These are phyloP conservation scores for Sarocladium kiliense DNA, from an alignment of 2,329 filamentous ascomycete genomes.

Conservation along the genomic window DNA sequence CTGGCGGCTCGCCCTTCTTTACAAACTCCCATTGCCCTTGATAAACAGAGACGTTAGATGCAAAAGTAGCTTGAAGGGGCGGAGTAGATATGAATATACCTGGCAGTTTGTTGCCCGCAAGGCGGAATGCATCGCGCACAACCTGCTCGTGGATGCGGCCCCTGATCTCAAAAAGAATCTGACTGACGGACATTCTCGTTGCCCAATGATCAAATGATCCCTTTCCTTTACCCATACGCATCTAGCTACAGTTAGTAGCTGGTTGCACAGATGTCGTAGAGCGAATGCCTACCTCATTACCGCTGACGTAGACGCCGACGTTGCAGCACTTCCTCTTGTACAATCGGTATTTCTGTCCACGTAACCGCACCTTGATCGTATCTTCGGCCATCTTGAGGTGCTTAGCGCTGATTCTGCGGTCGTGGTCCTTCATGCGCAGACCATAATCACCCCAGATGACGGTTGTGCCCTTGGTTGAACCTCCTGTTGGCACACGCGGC, in stretches of 20 bases:
- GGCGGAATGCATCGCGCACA: constrained; percentile 83
- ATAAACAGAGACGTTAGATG: too few relatives aligned
- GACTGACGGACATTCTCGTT: constrained; percentile 80
- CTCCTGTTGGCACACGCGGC: constrained; percentile 82
- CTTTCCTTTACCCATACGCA: constrained; percentile 99
- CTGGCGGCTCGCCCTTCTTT: constrained; percentile 80
- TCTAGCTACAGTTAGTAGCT: constrained; percentile 35
- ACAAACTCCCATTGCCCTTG: constrained; percentile 86
- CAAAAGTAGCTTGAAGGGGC: too few relatives aligned
- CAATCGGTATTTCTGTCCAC: constrained; percentile 86
- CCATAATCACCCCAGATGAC: constrained; percentile 97
- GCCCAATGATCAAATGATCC: constrained; percentile 98
- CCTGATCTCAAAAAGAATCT: constrained; percentile 88
- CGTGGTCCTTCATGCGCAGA: constrained; percentile 86
- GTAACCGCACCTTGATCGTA: constrained; percentile 80
- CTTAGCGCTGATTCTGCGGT: constrained; percentile 80
- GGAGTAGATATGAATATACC: constrained; percentile 53
- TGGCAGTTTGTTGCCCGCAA: constrained; percentile 92
- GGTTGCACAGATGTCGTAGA: not conserved
- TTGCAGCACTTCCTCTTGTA: constrained; percentile 91
- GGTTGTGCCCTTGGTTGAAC: constrained; percentile 86
- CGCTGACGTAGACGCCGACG: constrained; percentile 90
- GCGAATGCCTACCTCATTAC: constrained; percentile 70
- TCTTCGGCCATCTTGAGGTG: constrained; percentile 90
- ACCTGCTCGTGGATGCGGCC: constrained; percentile 93